Conservation (phyloP, 805 yeast genomes). For the Wickerhamiella occidentalis region DNA sequence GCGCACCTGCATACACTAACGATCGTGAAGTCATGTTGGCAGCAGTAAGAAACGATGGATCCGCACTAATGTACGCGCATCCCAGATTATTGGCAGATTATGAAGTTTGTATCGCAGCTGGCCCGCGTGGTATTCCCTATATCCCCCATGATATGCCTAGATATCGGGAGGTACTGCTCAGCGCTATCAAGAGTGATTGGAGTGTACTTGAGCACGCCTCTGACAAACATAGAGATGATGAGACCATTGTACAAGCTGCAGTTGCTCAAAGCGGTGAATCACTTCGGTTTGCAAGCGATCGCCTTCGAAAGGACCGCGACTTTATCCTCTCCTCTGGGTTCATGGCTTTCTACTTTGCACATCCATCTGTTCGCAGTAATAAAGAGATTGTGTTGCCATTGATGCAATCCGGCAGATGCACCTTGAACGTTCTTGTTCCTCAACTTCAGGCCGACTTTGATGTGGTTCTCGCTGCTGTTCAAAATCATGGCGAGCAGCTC, state of each 20-base stretch:
- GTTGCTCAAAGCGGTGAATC: background rate
- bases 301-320: background rate
- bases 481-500: background rate
- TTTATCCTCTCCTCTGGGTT: background rate
- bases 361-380: background rate
- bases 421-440: background rate
- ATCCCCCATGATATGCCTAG: slow-evolving; percentile 1
- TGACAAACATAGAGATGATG: background rate
- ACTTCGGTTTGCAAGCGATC: background rate
- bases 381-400: background rate
- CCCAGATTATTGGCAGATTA: background rate
- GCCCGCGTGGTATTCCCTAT: background rate
- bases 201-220: background rate
- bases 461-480: background rate
- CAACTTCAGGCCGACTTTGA: background rate
- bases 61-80: background rate
- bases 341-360: background rate
- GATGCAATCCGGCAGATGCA: background rate
- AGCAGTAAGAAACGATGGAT: slow-evolving; percentile 1
- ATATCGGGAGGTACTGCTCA: background rate
- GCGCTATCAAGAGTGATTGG: background rate
- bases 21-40: background rate
- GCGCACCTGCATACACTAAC: background rate
- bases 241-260: background rate
- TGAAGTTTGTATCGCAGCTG: background rate